Evolutionary conservation across 2,329 filamentous ascomycete species (phyloP).

Genomic region (Lachnellula willkommii): DNA sequence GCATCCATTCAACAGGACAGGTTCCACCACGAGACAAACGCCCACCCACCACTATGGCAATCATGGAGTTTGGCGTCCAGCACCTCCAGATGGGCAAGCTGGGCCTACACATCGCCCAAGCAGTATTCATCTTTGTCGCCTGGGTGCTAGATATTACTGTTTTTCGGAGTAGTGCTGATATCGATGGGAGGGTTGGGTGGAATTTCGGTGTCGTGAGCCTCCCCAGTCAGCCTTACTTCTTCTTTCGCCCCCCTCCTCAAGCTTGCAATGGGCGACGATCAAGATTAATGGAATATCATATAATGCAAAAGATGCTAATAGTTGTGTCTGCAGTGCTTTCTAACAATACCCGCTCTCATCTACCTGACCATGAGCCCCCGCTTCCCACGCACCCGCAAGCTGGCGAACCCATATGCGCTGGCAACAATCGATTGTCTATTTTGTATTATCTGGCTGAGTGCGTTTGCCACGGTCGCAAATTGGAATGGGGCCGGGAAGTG

Average conservation of each 20-base stretch:
- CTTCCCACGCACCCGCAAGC: slow-evolving; percentile 55
- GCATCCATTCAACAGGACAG: too few relatives aligned
- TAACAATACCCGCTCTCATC: slow-evolving; percentile 58
- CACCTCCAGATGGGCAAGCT: slow-evolving; percentile 43
- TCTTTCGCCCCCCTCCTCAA: neutral
- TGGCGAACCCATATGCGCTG: slow-evolving; percentile 59
- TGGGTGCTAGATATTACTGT: slow-evolving; percentile 57
- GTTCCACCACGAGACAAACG: neutral
- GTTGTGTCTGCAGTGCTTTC: slow-evolving; percentile 49
- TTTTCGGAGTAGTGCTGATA: slow-evolving; percentile 45
- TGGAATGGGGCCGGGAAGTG: slow-evolving; percentile 56
- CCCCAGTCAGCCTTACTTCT: neutral
- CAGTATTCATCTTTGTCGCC: slow-evolving; percentile 48
- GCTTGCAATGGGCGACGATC: too few relatives aligned
- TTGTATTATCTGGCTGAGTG: slow-evolving; percentile 59
- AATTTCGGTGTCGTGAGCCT: slow-evolving; percentile 56
- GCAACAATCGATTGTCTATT: slow-evolving; percentile 52
- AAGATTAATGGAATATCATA: neutral
- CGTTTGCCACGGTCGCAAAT: slow-evolving; percentile 59
- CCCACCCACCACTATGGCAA: slow-evolving; percentile 5
- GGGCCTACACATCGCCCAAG: slow-evolving; percentile 51
- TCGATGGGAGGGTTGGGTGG: slow-evolving; percentile 58
- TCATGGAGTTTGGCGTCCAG: slow-evolving; percentile 29
- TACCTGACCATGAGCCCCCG: slow-evolving; percentile 61
- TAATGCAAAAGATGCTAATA: neutral